phyloP scores from a whole-genome alignment of 2,329 filamentous ascomycete species.

The Whalleya microplaca region DNA sequence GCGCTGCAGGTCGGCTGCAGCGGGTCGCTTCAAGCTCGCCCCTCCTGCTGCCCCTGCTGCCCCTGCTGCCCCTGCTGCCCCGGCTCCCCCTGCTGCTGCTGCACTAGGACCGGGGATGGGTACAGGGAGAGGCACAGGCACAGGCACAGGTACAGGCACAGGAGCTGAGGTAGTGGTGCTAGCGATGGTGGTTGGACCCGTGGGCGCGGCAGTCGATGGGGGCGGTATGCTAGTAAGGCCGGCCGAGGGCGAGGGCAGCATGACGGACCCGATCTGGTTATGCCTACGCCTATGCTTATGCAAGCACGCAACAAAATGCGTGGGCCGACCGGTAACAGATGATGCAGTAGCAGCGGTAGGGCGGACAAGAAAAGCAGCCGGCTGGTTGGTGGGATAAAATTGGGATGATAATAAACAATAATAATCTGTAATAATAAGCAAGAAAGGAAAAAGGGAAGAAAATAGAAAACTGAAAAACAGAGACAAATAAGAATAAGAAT shows the following conservation, averaged over 20 bases:
- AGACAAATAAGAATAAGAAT: neutral
- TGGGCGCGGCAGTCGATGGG: constrained; percentile 31
- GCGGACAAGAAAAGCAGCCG: too few species aligned
- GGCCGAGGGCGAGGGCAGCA: constrained; percentile 37
- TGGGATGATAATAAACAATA: neutral
- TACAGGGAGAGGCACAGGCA: constrained; percentile 1
- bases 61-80: too few species aligned
- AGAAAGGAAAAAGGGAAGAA: neutral
- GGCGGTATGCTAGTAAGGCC: constrained; percentile 34
- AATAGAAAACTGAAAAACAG: neutral
- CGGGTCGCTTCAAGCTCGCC: constrained; percentile 37
- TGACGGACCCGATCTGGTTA: constrained; percentile 26
- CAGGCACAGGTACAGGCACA: constrained; percentile 2
- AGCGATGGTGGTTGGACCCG: constrained; percentile 27
- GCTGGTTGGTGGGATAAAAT: neutral
- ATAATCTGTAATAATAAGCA: too few species aligned
- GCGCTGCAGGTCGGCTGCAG: constrained; percentile 41
- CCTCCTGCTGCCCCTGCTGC: constrained; percentile 29
- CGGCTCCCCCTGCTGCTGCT: constrained; percentile 25
- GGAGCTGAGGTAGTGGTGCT: constrained; percentile 28
- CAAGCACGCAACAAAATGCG: neutral
- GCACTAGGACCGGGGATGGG: constrained; percentile 30
- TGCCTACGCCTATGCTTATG: neutral
- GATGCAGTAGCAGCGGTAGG: neutral
- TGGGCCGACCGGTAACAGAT: neutral